phyloP scores from a whole-genome alignment of 1,284 basidiomycete species.

The Hymenochaete sp. region DNA sequence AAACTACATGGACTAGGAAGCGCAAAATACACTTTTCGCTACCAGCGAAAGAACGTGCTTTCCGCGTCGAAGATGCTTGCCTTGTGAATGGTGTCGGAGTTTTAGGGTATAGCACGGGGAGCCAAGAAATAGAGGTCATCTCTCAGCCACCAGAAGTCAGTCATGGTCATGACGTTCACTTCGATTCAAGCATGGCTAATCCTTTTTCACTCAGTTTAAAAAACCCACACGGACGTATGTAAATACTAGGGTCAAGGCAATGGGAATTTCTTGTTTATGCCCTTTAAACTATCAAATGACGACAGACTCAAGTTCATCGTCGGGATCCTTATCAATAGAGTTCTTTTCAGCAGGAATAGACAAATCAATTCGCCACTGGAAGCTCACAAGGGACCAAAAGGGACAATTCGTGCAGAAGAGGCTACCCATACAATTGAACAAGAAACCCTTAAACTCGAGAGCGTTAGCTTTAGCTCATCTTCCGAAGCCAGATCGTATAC shows the following conservation, averaged over 20 bases:
- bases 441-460: slow-evolving; percentile 4
- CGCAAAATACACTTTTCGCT: slow-evolving; percentile 36
- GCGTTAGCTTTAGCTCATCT: not conserved
- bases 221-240: no score
- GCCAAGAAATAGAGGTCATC: slow-evolving; percentile 35
- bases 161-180: not conserved
- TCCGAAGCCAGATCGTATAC: not conserved
- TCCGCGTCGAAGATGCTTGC: slow-evolving; percentile 36
- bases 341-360: no score
- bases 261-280: not conserved
- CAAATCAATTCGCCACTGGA: no score
- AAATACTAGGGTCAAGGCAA: no score
- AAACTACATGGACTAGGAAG: slow-evolving; percentile 23
- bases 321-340: no score
- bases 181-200: no score
- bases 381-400: no score
- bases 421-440: no score
- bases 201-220: no score
- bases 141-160: slow-evolving; percentile 10
- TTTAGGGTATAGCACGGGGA: slow-evolving; percentile 35
- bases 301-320: no score
- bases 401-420: no score
- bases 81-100: slow-evolving; percentile 34
- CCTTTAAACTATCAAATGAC: no score
- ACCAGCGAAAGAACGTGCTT: slow-evolving; percentile 28